Base-by-base conservation (phyloP, 441 rosid genomes). In the Erysimum cheiri region DNA sequence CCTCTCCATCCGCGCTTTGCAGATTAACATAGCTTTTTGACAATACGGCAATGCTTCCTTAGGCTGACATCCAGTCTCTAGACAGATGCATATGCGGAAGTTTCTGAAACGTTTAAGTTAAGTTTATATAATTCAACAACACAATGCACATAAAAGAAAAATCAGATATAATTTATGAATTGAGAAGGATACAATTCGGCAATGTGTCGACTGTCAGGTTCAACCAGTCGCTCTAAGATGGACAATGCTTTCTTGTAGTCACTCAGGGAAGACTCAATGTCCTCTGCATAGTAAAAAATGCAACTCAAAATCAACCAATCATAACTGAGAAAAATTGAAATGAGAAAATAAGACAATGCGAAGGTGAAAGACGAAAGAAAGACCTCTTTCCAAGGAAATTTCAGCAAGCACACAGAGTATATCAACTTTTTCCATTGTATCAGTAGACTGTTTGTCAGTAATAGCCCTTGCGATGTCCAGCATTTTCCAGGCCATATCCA, bases 401-500 rank as follows among this genome's bases (percentile, higher is more conserved):
- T 94, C 97, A 11, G 96, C 97, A 69, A 91, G 74, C 50, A 88
- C 72, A 57, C 93, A 87, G 71, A 94, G 80, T 54, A 92, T 84
- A 75, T 92, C 97, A 49, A 94, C 98, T 74, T 86, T 88, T 72
- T 88, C 94, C 87, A 86, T 84, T 22, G 92, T 80, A 32, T 90
- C 96, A 52, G 67, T 82, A 0, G 82, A 62, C 17, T 81, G 77
- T 62, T 84, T 94, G 46, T 88, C 97, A 67, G 92, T 80, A 64
- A 94, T 94, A 72, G 90, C 94, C 81, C 98, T 88, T 1, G 97
- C 95, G 70, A 92, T 81, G 80, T 88, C 98, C 12, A 94, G 85
- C 92, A 92, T 86, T 80, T 94, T 91, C 97, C 97, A 92, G 6
- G 98, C 90, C 85, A 85, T 86, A 79, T 92, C 97, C 80, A 90